A percentile compares a stretch with the other conserved stretches of the same genome.
Evolutionary conservation across 257 asterid genomes (phyloP).

Genomic region (Primulina huaijiensis): DNA sequence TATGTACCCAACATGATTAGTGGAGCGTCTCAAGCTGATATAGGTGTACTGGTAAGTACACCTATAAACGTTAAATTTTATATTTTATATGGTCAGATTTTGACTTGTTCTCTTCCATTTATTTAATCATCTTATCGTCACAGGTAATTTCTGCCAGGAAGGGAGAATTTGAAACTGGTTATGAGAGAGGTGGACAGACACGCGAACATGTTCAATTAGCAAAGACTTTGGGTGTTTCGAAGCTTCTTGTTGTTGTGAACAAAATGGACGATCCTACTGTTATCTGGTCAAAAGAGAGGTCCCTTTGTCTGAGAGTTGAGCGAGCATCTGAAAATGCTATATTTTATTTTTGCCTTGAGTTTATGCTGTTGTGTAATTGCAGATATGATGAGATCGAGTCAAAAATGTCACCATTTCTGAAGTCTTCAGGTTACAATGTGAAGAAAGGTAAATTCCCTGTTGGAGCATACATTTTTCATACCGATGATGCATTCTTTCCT

Average conservation of each 20-base stretch:
- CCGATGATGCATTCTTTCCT: not conserved
- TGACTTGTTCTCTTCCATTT: not conserved
- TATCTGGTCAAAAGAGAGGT: constrained; percentile 96
- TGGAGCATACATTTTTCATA: constrained; percentile 4
- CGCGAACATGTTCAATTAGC: constrained; percentile 98
- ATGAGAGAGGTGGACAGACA: constrained; percentile 98
- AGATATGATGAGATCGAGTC: constrained; percentile 96
- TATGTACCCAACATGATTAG: constrained; percentile 97
- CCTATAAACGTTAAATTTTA: not conserved
- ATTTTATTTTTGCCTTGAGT: constrained; percentile 5
- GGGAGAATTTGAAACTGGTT: constrained; percentile 98
- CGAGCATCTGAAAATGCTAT: constrained; percentile 10
- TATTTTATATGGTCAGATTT: constrained; percentile 9
- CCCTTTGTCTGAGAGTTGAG: constrained; percentile 8
- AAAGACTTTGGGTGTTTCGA: constrained; percentile 88
- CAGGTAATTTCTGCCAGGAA: constrained; percentile 95
- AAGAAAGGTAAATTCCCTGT: constrained; percentile 61
- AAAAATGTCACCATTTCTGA: constrained; percentile 69
- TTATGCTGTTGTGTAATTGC: constrained; percentile 27
- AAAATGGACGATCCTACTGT: constrained; percentile 99
- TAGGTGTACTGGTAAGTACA: constrained; percentile 76
- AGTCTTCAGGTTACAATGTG: constrained; percentile 82
- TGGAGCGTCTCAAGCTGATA: constrained; percentile 98
- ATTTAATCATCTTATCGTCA: not conserved
- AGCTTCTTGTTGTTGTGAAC: constrained; percentile 87